phyloP scores from a whole-genome alignment of 305 asterid species.

The Petunia hybrid region DNA sequence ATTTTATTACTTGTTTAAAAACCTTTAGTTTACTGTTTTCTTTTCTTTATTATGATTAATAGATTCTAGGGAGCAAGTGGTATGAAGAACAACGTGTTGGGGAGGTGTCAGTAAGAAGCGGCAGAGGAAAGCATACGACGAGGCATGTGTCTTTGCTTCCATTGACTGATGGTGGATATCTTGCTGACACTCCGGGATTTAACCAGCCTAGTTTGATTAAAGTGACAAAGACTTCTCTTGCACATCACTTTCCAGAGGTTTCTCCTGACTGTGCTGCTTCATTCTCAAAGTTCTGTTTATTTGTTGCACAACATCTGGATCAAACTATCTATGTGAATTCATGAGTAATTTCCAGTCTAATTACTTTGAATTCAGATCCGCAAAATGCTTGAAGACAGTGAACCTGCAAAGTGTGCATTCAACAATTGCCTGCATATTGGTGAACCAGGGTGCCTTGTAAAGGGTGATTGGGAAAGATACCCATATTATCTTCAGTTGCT shows the following conservation, averaged over 20 bases:
- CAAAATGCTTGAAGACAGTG: constrained; percentile 64
- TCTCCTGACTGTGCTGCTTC: constrained; percentile 31
- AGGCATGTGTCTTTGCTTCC: constrained; percentile 89
- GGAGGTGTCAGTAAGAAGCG: constrained; percentile 92
- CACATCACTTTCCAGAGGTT: constrained; percentile 89
- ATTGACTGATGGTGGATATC: constrained; percentile 73
- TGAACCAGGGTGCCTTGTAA: constrained; percentile 86
- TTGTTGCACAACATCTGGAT: not conserved
- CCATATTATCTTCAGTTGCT: constrained; percentile 87
- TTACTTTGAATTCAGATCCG: constrained; percentile 57
- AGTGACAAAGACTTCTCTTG: constrained; percentile 91
- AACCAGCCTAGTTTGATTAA: constrained; percentile 88
- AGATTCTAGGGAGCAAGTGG: constrained; percentile 91
- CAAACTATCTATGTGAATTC: constrained; percentile 28
- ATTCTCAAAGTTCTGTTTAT: constrained; percentile 29
- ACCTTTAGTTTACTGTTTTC: constrained; percentile 29
- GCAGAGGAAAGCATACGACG: constrained; percentile 93
- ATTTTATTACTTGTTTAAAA: constrained; percentile 14
- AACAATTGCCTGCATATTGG: constrained; percentile 86
- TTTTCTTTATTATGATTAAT: constrained; percentile 32
- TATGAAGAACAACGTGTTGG: constrained; percentile 92
- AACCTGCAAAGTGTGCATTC: constrained; percentile 67
- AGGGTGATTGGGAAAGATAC: constrained; percentile 92
- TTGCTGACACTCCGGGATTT: constrained; percentile 96
- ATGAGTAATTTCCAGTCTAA: constrained; percentile 17